phyloP scores from a whole-genome alignment of 176 grass and related monocot species.

The Musa beccarii region DNA sequence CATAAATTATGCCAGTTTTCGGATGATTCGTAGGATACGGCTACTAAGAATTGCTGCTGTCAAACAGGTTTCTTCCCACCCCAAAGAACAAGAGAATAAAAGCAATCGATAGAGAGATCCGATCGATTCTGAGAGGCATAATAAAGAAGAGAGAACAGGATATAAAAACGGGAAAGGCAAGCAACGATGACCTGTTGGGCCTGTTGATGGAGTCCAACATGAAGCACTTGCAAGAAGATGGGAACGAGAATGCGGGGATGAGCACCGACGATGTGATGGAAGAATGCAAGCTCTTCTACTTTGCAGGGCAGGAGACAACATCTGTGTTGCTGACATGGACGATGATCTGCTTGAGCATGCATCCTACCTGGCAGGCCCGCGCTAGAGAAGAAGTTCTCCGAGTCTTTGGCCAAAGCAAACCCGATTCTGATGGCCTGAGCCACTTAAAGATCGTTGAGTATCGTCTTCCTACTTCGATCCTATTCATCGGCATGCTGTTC shows the following conservation, averaged over 20 bases:
- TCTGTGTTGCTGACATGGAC: conserved; percentile 56
- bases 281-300: conserved; percentile 85
- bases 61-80: conserved; percentile 42
- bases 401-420: conserved; percentile 46
- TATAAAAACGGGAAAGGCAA: conserved; percentile 20
- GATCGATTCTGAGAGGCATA: conserved; percentile 34
- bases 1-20: too few species aligned
- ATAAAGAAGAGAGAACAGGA: conserved; percentile 50
- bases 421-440: conserved; percentile 31
- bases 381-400: conserved; percentile 53
- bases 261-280: conserved; percentile 52
- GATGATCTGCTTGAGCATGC: conserved; percentile 51
- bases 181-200: conserved; percentile 40
- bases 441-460: conserved; percentile 53
- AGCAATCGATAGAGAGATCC: conserved; percentile 36
- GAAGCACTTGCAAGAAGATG: conserved; percentile 27
- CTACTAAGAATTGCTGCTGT: not conserved
- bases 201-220: conserved; percentile 56
- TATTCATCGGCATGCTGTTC: too few species aligned
- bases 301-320: conserved; percentile 63
- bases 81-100: conserved; percentile 51
- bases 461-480: too few species aligned
- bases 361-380: conserved; percentile 55
- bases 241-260: conserved; percentile 30
- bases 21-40: too few species aligned